Base-by-base conservation (phyloP, 371 early-diverging fungal species). In the Lichtheimia ornata region DNA sequence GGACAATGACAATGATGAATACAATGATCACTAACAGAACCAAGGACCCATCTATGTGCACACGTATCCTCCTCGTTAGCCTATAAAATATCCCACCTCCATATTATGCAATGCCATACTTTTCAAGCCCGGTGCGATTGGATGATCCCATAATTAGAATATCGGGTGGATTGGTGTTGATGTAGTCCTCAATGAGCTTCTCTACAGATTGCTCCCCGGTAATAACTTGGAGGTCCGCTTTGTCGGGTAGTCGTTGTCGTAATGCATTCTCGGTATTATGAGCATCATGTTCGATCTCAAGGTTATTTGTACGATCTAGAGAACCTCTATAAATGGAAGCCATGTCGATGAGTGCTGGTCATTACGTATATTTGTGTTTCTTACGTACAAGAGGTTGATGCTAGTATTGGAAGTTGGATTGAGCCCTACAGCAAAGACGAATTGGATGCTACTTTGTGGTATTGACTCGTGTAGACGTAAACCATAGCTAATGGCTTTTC, bases 21-120 rank as follows among this genome's bases (percentile, higher is more conserved):
- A 35, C 74, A 74, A 49, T 70, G 64, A 30, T 74, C 74, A 54
- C 74, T 74, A 0, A 67, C 67, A 15, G 74, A 74, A 5, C 74
- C 74, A 14, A 74, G 44, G 9, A 70, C 62, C 24, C 58, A 63
- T 52, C 73, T 73, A 41, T n/a, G n/a, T n/a, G n/a, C 20, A 59
- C 41, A 50, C 2, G 47, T 11, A 35, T 5, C 6, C 4, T 28
- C n/a, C n/a, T 28, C 2, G 35, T 35, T 9, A 35, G 35, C 11
- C 35, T 2, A n/a, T 28, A 35, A 9, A 11, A 35, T 35, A 6
- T 35, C 35, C 35, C 35, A 9, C 1, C 2, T 35, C 35, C 35
- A 35, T 9, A 0, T 35, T 9, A 35, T 35, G 35, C 35, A 35
- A 11, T 11, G 1, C 35, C 13, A 53, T 64, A 71, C 74, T 58